Evolutionary conservation across 345 rosid species (phyloP).

Genomic region (Gossypium ekmanianum): DNA sequence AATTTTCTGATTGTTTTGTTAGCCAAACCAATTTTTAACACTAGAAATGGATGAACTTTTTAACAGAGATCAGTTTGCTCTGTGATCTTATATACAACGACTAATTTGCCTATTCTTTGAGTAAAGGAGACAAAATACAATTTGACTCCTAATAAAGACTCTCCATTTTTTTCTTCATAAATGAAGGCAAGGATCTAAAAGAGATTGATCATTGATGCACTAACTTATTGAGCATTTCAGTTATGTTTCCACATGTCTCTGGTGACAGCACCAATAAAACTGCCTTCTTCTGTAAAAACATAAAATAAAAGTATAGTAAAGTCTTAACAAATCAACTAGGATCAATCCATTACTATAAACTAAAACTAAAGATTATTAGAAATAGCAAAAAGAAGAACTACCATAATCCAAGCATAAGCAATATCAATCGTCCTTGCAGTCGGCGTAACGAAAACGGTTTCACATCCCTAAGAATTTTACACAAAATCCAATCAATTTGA

Average conservation of each 20-base stretch:
- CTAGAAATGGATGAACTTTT: too few relatives aligned
- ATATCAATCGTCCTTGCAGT: slow-evolving; percentile 88
- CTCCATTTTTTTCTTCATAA: not conserved
- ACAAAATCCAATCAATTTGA: slow-evolving; percentile 29
- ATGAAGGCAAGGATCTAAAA: not conserved
- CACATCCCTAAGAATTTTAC: slow-evolving; percentile 67
- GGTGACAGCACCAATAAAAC: slow-evolving; percentile 67
- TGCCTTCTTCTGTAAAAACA: slow-evolving; percentile 63
- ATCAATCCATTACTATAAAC: not conserved
- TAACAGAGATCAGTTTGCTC: too few relatives aligned
- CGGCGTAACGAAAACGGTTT: slow-evolving; percentile 81
- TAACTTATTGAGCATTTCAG: slow-evolving; percentile 71
- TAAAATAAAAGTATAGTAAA: not conserved
- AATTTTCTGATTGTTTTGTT: too few relatives aligned
- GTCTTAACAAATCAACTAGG: slow-evolving; percentile 11
- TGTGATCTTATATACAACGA: too few relatives aligned
- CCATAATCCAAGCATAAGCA: slow-evolving; percentile 89
- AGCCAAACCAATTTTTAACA: too few relatives aligned
- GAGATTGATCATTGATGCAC: slow-evolving; percentile 13
- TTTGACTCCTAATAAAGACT: too few relatives aligned
- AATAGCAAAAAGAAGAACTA: slow-evolving; percentile 29
- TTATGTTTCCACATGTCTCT: slow-evolving; percentile 48
- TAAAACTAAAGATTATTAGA: not conserved
- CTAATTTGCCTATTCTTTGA: too few relatives aligned
- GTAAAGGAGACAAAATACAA: too few relatives aligned